Evolutionary conservation across 2,329 filamentous ascomycete genomes (phyloP), one percentile per base, ranked within the genome.

Genomic region (Botryosphaeria dothidea): DNA sequence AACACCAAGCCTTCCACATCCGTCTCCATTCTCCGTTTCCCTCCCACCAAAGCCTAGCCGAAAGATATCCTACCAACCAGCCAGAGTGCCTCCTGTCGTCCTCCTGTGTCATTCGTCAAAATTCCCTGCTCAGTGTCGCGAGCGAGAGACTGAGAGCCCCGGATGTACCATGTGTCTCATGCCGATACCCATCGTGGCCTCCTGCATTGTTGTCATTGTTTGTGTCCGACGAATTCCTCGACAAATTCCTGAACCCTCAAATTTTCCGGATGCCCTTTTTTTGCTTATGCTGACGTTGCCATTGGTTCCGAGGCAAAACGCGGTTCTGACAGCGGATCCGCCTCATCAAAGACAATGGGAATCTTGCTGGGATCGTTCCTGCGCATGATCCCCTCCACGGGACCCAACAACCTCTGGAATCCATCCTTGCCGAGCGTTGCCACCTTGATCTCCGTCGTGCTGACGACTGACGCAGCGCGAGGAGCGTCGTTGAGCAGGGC

Each of bases 341-440:
- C 83, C 74, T 90, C 72, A 8, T 66, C 66, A 13, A 49, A 49
- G 31, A 51, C 41, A 41, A 64, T 45, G 27, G 62, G 62, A 27
- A 70, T 68, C 70, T 82, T 82, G 73, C 79, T 81, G 48, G 83
- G 84, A 69, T 86, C 84, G 67, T 86, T 92, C 73, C 95, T 87
- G 78, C 95, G 86, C 92, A 99, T 92, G 75, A 98, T 96, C 67
- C 92, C 90, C 79, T 97, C 93, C 29, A 98, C 93, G 0, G 94
- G 93, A 1, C 95, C 95, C 36, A 99, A 83, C 72, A 99, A 82
- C 70, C 95, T 86, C 82, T 97, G 94, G 80, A 99, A 99, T 5
- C 94, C 95, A 71, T 92, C 92, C 80, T 97, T 96, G 70, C 93
- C 93, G 54, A 99, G 83, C 56, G 90, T 92, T 4, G 94, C 95